These are phyloP conservation scores for Gomphus bonarii DNA, from an alignment of 1,284 basidiomycete genomes.

Conservation along the genomic window DNA sequence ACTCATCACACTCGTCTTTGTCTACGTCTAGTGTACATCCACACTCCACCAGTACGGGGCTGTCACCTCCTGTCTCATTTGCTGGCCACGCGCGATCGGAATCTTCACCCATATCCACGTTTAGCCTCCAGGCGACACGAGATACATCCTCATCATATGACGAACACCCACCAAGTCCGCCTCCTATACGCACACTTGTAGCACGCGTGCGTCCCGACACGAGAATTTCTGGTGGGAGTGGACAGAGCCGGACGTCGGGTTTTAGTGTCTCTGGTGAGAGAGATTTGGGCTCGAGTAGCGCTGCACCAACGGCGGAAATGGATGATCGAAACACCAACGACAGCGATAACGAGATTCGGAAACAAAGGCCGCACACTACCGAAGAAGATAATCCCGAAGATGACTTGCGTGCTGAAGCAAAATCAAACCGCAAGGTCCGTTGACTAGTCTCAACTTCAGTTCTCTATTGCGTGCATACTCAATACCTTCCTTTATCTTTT, in stretches of 20 bases:
- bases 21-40: slow-evolving; percentile 41
- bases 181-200: neutral
- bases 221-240: slow-evolving; percentile 1
- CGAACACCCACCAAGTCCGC: neutral
- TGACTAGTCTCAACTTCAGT: neutral
- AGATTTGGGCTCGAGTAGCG: slow-evolving; percentile 4
- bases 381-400: slow-evolving; percentile 18
- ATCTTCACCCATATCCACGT: neutral
- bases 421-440: slow-evolving; percentile 67
- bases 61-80: neutral
- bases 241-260: neutral
- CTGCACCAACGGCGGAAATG: slow-evolving; percentile 15
- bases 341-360: slow-evolving; percentile 20
- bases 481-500: neutral
- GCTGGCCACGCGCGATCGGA: neutral
- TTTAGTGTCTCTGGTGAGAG: slow-evolving; percentile 15
- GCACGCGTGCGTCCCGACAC: slow-evolving; percentile 10
- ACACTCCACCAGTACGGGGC: slow-evolving; percentile 18
- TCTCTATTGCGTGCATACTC: neutral
- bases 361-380: neutral
- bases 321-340: slow-evolving; percentile 20
- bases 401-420: slow-evolving; percentile 50
- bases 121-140: neutral
- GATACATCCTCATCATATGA: slow-evolving; percentile 13
- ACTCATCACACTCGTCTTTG: slow-evolving; percentile 29